A percentile compares a stretch with the other conserved stretches of the same genome.
Conservation (phyloP, 345 rosid genomes). For the Citrus cavaleriei region DNA sequence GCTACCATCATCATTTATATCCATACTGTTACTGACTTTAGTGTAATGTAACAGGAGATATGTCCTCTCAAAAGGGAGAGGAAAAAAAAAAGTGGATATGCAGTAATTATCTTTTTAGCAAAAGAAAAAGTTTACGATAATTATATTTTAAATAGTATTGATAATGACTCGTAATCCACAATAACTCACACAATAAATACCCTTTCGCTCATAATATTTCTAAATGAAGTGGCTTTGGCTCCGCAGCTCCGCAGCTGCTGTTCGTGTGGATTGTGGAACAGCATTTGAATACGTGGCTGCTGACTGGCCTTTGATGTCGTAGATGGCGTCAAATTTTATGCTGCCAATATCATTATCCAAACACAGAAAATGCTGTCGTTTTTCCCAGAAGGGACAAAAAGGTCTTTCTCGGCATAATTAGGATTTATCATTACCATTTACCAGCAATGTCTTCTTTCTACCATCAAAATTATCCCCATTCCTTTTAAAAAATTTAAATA, state of each 20-base stretch:
- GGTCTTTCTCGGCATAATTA: not conserved
- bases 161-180: too few species aligned
- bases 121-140: too few species aligned
- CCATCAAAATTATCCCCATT: not conserved
- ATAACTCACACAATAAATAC: too few species aligned
- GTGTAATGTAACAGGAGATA: too few species aligned
- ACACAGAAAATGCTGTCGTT: not conserved
- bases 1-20: too few species aligned
- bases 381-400: not conserved
- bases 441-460: not conserved
- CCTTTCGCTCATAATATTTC: too few species aligned
- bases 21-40: too few species aligned
- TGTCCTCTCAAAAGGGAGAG: too few species aligned
- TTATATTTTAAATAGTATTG: too few species aligned
- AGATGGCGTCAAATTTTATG: not conserved
- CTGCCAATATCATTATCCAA: not conserved
- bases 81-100: too few species aligned
- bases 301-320: constrained; percentile 8
- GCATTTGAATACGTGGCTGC: constrained; percentile 10
- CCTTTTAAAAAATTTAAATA: too few species aligned
- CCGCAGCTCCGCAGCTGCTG: not conserved
- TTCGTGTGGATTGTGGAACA: constrained; percentile 16
- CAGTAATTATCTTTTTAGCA: too few species aligned
- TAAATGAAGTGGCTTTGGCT: not conserved
- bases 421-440: not conserved